Conservation (phyloP, 2,329 filamentous ascomycete genomes). For the Cordyceps pruinosa region DNA sequence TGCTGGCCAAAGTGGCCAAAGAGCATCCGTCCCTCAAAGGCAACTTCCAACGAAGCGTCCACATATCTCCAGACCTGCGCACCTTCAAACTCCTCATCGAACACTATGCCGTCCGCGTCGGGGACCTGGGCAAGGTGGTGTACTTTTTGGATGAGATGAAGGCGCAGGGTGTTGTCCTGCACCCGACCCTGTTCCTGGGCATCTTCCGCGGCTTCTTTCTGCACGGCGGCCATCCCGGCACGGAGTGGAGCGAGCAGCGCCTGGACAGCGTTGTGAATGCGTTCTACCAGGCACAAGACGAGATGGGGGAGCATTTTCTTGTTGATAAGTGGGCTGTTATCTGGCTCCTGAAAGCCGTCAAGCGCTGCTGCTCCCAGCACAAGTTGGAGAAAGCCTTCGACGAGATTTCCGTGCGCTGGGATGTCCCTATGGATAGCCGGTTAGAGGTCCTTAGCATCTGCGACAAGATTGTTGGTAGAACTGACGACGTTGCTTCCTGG, state of each 20-base stretch:
- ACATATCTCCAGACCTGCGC: conserved; percentile 64
- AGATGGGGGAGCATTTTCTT: conserved; percentile 38
- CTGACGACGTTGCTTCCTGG: conserved; percentile 3
- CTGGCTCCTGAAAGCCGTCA: conserved; percentile 57
- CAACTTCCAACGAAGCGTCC: conserved; percentile 53
- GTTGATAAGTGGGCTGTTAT: conserved; percentile 56
- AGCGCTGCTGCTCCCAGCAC: conserved; percentile 46
- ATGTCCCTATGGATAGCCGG: background rate
- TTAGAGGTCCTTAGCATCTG: conserved; percentile 4
- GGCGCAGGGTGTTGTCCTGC: conserved; percentile 56
- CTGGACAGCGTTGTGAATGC: conserved; percentile 62
- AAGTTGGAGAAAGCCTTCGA: conserved; percentile 50
- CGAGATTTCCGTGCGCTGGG: conserved; percentile 41
- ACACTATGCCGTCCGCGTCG: conserved; percentile 61
- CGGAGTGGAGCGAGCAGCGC: conserved; percentile 65
- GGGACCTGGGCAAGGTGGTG: conserved; percentile 64
- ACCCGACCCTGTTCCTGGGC: conserved; percentile 70
- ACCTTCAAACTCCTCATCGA: conserved; percentile 77
- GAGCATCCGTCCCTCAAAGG: conserved; percentile 47
- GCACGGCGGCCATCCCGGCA: conserved; percentile 59
- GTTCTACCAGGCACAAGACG: conserved; percentile 50
- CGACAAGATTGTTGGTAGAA: conserved; percentile 7
- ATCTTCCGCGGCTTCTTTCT: conserved; percentile 75
- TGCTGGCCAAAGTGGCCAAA: conserved; percentile 49
- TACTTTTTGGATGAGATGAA: conserved; percentile 77